These are phyloP conservation scores for Cutaneotrichosporon spelunceum DNA, from an alignment of 1,284 basidiomycete species.

Conservation along the genomic window DNA sequence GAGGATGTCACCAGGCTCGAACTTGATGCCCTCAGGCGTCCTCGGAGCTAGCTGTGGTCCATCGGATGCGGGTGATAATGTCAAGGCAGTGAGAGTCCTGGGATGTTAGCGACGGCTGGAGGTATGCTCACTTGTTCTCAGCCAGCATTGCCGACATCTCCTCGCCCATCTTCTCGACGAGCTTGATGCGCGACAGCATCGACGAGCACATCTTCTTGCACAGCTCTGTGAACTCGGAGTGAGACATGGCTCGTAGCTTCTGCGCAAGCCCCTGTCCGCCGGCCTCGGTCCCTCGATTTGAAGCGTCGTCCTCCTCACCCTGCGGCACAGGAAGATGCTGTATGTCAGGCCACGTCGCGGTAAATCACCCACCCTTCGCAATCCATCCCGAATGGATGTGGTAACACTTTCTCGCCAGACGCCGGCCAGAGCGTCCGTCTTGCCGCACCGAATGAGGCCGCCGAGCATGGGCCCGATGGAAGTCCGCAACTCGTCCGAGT, in stretches of 20 bases:
- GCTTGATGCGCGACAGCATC: slow-evolving; percentile 68
- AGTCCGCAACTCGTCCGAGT: slow-evolving; percentile 36
- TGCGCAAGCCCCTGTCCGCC: slow-evolving; percentile 55
- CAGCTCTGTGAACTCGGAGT: slow-evolving; percentile 65
- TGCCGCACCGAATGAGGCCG: slow-evolving; percentile 71
- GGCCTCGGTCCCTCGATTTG: slow-evolving; percentile 34
- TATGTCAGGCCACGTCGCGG: background rate
- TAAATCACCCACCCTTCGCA: slow-evolving; percentile 38
- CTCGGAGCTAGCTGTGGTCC: slow-evolving; percentile 9
- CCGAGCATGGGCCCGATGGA: slow-evolving; percentile 62
- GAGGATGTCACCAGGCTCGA: slow-evolving; percentile 68
- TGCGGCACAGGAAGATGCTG: slow-evolving; percentile 37
- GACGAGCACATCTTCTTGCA: slow-evolving; percentile 63
- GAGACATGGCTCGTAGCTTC: slow-evolving; percentile 65
- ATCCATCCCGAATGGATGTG: slow-evolving; percentile 61
- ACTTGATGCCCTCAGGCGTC: slow-evolving; percentile 38
- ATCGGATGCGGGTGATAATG: background rate
- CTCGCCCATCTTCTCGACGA: slow-evolving; percentile 64
- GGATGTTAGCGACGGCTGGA: background rate
- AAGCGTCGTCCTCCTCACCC: slow-evolving; percentile 55
- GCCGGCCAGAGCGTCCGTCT: slow-evolving; percentile 64
- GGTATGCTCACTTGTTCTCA: slow-evolving; percentile 31
- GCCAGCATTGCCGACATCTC: slow-evolving; percentile 62
- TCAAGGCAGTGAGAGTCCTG: background rate
- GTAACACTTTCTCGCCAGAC: slow-evolving; percentile 77